Conservation (phyloP, 2,329 filamentous ascomycete species). For the Cladosporium sp. region DNA sequence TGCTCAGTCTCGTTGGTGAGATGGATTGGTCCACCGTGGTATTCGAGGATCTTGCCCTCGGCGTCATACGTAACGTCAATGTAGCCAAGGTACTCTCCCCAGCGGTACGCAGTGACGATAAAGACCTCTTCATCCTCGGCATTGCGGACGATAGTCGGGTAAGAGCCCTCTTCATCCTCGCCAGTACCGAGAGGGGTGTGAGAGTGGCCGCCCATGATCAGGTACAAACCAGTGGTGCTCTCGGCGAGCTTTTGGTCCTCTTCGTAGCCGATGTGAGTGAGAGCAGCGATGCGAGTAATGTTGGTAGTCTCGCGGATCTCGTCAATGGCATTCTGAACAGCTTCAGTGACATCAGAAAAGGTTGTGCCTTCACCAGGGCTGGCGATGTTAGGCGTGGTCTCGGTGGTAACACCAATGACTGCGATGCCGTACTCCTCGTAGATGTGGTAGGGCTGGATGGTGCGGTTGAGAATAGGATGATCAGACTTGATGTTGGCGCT, state of each 20-base stretch:
- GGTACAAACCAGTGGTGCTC: constrained; percentile 62
- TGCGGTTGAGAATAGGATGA: constrained; percentile 60
- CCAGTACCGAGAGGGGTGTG: constrained; percentile 61
- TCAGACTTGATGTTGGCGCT: constrained; percentile 64
- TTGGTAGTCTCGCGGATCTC: constrained; percentile 62
- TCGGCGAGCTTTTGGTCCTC: constrained; percentile 62
- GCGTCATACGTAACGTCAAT: constrained; percentile 66
- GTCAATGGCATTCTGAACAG: constrained; percentile 63
- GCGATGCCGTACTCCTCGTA: constrained; percentile 62
- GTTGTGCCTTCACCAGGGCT: constrained; percentile 58
- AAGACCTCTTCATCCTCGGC: constrained; percentile 66
- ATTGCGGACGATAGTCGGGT: constrained; percentile 65
- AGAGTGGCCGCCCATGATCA: constrained; percentile 66
- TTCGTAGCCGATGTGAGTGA: constrained; percentile 68
- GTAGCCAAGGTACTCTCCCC: constrained; percentile 68
- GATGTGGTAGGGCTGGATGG: constrained; percentile 66
- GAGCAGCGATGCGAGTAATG: constrained; percentile 64
- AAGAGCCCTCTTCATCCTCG: constrained; percentile 58
- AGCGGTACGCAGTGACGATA: constrained; percentile 66
- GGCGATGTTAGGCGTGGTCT: constrained; percentile 59
- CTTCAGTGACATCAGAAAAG: constrained; percentile 59
- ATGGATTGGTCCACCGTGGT: constrained; percentile 65
- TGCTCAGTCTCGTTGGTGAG: constrained; percentile 61
- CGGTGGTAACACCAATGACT: constrained; percentile 65
- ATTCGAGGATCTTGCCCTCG: constrained; percentile 61